Base-by-base conservation (phyloP, 345 rosid genomes). In the Euphorbia pulcherrima region DNA sequence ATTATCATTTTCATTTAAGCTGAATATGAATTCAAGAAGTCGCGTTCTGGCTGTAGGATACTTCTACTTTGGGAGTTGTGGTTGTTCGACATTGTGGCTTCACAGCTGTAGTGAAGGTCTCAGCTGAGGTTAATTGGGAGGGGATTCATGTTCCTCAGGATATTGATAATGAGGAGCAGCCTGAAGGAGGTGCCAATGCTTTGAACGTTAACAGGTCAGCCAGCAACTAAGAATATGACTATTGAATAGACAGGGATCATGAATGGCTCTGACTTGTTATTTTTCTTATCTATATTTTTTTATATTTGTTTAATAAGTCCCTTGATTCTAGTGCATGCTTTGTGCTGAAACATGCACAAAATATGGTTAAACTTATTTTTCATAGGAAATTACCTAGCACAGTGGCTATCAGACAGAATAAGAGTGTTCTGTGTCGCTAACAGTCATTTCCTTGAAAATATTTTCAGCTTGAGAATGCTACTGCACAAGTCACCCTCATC, bases 131-230 rank as follows among this genome's bases (percentile, higher is more conserved):
- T n/a, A 59, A 68, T 48, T 76, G 80, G 73, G 72, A 76, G 39
- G 76, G 70, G 65, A 62, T 55, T 29, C 73, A 70, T 35, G 51
- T 72, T 72, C 73, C 80, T 39, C 62, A 53, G 37, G 76, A 76
- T 40, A 72, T 72, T 48, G 60, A 68, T 53, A 72, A 67, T 55
- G 76, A 76, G 53, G 80, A 72, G 48, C 76, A 76, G 68, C 73
- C 76, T 55, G 80, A 62, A 68, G 80, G 76, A 72, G 80, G 80
- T 24, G 73, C 80, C 41, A 76, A 72, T 72, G 73, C 76, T 33
- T 63, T 76, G 69, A 76, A 76, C 30, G 73, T 68, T 54, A 76
- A 76, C 44, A 76, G 80, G 80, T 84, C 52, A 60, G 81, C 53
- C 41, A 58, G 73, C 47, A 50, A n/a, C 24, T 39, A 54, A 41